These are phyloP conservation scores for Zygosaccharomyces pseudobailii DNA, from an alignment of 1,139 yeast species.

Conservation along the genomic window DNA sequence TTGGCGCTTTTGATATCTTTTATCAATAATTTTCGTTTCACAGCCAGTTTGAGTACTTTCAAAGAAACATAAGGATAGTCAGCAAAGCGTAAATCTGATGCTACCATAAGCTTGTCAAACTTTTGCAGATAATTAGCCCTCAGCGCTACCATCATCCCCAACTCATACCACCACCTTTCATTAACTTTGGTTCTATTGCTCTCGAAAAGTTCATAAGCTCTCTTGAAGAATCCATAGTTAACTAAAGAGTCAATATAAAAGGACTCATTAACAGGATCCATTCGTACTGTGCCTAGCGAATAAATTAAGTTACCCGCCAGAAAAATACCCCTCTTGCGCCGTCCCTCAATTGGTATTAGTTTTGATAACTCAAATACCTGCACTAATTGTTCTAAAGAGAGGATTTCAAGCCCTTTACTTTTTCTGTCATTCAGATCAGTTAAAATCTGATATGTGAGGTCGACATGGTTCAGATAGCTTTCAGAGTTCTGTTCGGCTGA, in stretches of 20 bases:
- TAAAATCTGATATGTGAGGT: constrained; percentile 17
- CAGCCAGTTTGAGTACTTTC: constrained; percentile 23
- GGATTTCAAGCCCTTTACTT: constrained; percentile 5
- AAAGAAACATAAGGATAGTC: constrained; percentile 19
- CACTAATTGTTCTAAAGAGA: constrained; percentile 26
- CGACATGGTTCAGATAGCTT: constrained; percentile 16
- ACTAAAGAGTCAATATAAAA: constrained; percentile 34
- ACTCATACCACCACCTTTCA: constrained; percentile 39
- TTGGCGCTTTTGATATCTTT: constrained; percentile 16
- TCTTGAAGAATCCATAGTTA: constrained; percentile 24
- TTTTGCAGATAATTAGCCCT: constrained; percentile 30
- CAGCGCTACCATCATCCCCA: constrained; percentile 34
- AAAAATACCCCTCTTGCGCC: constrained; percentile 22
- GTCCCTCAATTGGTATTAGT: constrained; percentile 16
- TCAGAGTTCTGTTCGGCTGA: constrained; percentile 5
- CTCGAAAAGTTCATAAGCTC: constrained; percentile 30
- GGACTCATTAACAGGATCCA: constrained; percentile 35
- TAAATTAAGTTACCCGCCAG: constrained; percentile 29
- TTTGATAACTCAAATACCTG: constrained; percentile 28
- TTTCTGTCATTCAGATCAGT: constrained; percentile 14
- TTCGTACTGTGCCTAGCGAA: constrained; percentile 23
- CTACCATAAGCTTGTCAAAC: constrained; percentile 25
- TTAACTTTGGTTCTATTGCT: constrained; percentile 26
- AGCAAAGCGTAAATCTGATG: constrained; percentile 19
- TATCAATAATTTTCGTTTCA: constrained; percentile 21